phyloP scores from a whole-genome alignment of 176 grass and related monocot species.

The Phoenix dactylifera region DNA sequence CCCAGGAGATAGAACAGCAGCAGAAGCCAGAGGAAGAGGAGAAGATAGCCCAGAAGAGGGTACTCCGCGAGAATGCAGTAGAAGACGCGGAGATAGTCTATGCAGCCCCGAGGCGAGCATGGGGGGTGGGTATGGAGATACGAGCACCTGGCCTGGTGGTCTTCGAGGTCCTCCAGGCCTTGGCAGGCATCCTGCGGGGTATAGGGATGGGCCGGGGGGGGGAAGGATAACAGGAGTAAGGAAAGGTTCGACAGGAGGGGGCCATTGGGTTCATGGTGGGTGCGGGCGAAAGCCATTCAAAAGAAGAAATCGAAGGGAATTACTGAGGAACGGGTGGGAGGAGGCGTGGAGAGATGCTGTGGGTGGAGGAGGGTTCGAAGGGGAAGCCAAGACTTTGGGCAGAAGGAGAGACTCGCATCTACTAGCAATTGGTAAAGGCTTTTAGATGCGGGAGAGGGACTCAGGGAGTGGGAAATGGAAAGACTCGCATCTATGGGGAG shows the following conservation, averaged over 20 bases:
- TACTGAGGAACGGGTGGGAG: no score
- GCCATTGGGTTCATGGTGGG: background rate
- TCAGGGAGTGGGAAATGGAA: no score
- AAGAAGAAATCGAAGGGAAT: no score
- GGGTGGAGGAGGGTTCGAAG: no score
- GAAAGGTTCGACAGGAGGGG: background rate
- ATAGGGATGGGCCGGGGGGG: background rate
- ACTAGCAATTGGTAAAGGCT: no score
- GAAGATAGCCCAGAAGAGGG: conserved; percentile 30
- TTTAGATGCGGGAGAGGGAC: no score
- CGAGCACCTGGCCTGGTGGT: conserved; percentile 20
- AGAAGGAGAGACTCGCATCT: no score
- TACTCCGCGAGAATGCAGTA: conserved; percentile 36
- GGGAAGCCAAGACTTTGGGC: no score
- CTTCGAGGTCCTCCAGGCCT: conserved; percentile 24
- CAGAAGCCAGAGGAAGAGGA: conserved; percentile 41
- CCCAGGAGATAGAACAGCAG: conserved; percentile 86
- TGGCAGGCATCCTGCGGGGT: conserved; percentile 20
- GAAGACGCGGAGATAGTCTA: conserved; percentile 60
- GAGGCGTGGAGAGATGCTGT: no score
- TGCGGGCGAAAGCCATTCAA: no score
- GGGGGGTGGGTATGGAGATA: conserved; percentile 30
- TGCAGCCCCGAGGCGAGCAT: conserved; percentile 47
- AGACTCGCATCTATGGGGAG: no score
- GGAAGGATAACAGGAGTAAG: background rate